Conservation (phyloP, 176 grass and related monocot species). For the Oryza brachyantha region DNA sequence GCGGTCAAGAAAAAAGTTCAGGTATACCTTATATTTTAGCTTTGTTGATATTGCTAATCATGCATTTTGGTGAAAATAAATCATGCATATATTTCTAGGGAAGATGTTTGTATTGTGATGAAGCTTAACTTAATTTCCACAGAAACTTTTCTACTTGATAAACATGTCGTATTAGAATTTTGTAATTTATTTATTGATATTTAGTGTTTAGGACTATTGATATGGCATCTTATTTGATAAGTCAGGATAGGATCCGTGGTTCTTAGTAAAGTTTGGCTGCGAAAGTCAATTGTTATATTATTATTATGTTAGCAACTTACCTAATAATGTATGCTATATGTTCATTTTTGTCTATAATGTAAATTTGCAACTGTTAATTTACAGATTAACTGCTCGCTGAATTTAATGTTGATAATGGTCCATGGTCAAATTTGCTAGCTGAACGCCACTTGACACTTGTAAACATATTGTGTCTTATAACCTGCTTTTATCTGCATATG, state of each 20-base stretch:
- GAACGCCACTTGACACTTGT: not conserved
- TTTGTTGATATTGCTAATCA: constrained; percentile 15
- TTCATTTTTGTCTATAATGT: not conserved
- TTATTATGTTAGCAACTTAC: not conserved
- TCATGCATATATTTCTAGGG: not conserved
- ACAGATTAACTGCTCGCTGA: not conserved
- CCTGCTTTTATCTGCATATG: not conserved
- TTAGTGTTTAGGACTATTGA: not conserved
- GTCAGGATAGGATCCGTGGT: not conserved
- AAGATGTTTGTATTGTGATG: not conserved
- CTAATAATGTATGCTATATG: not conserved
- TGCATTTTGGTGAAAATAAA: not conserved
- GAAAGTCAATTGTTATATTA: not conserved
- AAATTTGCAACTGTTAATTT: not conserved
- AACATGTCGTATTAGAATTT: not conserved
- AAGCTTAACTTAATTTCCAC: constrained; percentile 10
- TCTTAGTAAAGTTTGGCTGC: not conserved
- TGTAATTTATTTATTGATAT: not conserved
- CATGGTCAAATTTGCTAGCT: not conserved
- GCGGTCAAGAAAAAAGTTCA: constrained; percentile 48
- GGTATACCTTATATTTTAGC: constrained; percentile 38
- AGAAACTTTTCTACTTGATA: not conserved
- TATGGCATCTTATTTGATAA: constrained; percentile 7
- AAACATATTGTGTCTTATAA: not conserved
- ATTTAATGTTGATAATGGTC: not conserved